Base-by-base conservation (phyloP, 2,329 filamentous ascomycete species). In the Sphaerulina musiva region DNA sequence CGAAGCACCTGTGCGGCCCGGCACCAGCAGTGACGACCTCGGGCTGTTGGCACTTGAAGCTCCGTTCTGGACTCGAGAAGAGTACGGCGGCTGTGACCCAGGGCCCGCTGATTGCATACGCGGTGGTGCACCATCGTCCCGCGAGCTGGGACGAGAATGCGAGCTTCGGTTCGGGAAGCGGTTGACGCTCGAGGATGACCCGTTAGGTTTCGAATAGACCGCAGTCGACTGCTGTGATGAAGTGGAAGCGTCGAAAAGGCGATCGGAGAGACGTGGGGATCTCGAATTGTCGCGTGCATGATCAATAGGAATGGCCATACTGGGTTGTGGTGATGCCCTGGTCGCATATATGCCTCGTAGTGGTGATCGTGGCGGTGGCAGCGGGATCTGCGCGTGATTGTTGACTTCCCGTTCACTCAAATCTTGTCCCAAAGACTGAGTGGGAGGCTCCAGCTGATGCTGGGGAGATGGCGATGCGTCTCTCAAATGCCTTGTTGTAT, bases 401-500 rank as follows among this genome's bases (percentile, higher is more conserved):
- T 29, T 56, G 44, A 51, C 51, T 2, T 57, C 47, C 12, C 54
- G 40, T 12, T 43, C 17, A 3, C 49, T 41, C 29, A 46, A 31
- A 12, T 52, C 31, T 42, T 59, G 54, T 39, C 59, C 50, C 17
- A 52, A 44, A 4, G 57, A 56, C 36, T 50, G 40, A 4, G 46
- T 10, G 8, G 51, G 26, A 1, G 47, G 17, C 38, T 54, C 51
- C 9, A 46, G 32, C 14, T 53, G 44, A 38, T 53, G 57, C 5
- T 48, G 34, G 4, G 34, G 36, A 38, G 46, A 54, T 14, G 50
- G 52, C n/a, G 56, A 46, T 4, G 48, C 48, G 10, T 66, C 64
- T 43, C 53, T 49, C 10, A 63, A 63, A 41, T 59, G 59, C 6
- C 62, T 62, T 51, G 61, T 64, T 14, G 58, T 58, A 46, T 67